Conservation (phyloP, 2,329 filamentous ascomycete species). For the Fusarium goolgardi region DNA sequence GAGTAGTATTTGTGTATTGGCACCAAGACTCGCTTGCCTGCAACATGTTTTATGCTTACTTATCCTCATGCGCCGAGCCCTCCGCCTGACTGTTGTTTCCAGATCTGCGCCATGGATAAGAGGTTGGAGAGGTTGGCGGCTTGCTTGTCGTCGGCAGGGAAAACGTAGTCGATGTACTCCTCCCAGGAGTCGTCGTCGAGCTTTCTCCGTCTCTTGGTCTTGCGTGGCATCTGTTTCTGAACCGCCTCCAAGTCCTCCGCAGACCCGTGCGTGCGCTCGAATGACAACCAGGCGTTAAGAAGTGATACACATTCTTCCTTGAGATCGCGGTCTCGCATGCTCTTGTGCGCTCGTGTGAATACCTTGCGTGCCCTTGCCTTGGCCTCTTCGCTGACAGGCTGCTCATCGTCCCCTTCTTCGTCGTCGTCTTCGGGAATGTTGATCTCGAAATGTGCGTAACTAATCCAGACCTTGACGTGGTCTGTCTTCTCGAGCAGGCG, state of each 20-base stretch:
- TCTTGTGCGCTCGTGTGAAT: slow-evolving; percentile 86
- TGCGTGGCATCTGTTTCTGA: slow-evolving; percentile 91
- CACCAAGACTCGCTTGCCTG: background rate
- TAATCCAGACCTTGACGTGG: slow-evolving; percentile 99
- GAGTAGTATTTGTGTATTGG: background rate
- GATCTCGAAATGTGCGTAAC: slow-evolving; percentile 98
- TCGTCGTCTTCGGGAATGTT: slow-evolving; percentile 84
- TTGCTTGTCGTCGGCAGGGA: slow-evolving; percentile 93
- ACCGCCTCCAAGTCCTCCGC: slow-evolving; percentile 82
- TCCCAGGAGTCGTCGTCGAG: slow-evolving; percentile 91
- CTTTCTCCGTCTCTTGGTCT: slow-evolving; percentile 91
- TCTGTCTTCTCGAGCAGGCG: slow-evolving; percentile 93
- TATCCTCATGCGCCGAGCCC: slow-evolving; percentile 46
- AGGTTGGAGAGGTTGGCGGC: slow-evolving; percentile 85
- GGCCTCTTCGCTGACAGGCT: slow-evolving; percentile 81
- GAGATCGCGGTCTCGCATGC: slow-evolving; percentile 88
- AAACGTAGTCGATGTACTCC: slow-evolving; percentile 97
- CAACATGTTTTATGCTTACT: background rate
- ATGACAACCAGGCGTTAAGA: slow-evolving; percentile 91
- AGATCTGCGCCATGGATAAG: slow-evolving; percentile 85
- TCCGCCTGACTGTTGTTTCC: slow-evolving; percentile 77
- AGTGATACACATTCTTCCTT: slow-evolving; percentile 94
- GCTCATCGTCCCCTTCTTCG: slow-evolving; percentile 69
- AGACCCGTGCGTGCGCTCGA: slow-evolving; percentile 87
- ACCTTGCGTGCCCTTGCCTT: slow-evolving; percentile 84